Evolutionary conservation across 2,329 filamentous ascomycete species (phyloP).

Genomic region (Leptodontidium sp.): DNA sequence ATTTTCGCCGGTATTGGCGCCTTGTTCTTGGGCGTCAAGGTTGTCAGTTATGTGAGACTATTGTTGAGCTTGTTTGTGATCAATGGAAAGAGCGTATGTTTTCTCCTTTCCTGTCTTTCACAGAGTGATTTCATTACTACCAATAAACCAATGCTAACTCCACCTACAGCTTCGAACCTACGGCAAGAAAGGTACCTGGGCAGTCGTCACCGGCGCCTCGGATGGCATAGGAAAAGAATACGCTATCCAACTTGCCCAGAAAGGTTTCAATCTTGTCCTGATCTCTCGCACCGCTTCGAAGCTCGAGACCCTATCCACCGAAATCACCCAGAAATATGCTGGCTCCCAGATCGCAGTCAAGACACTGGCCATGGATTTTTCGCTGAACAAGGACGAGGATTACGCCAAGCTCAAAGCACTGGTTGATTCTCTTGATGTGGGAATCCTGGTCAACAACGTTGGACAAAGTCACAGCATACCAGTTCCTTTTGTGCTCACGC

Average conservation of each 20-base stretch:
- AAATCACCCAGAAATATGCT: constrained; percentile 76
- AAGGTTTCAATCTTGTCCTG: constrained; percentile 94
- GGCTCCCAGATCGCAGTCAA: constrained; percentile 72
- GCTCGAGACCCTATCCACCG: constrained; percentile 77
- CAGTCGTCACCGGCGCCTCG: constrained; percentile 91
- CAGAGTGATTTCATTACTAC: not conserved
- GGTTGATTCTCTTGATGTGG: constrained; percentile 78
- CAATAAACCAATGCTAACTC: constrained; percentile 18
- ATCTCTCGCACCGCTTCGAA: constrained; percentile 96
- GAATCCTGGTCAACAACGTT: constrained; percentile 95
- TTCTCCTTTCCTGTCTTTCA: not conserved
- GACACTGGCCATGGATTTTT: constrained; percentile 90
- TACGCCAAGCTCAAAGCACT: constrained; percentile 77
- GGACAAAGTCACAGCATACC: constrained; percentile 94
- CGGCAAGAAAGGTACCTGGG: constrained; percentile 92
- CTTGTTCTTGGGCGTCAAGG: constrained; percentile 63
- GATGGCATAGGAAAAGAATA: constrained; percentile 98
- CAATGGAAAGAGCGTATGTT: constrained; percentile 65
- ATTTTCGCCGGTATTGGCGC: constrained; percentile 61
- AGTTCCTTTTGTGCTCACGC: constrained; percentile 84
- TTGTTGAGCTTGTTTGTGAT: constrained; percentile 75
- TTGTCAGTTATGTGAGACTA: constrained; percentile 66
- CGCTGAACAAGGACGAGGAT: constrained; percentile 79
- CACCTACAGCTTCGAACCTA: constrained; percentile 79
- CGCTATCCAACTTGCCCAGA: constrained; percentile 84